These are phyloP conservation scores for Cladophialophora psammophila DNA, from an alignment of 2,329 filamentous ascomycete species.

Conservation along the genomic window DNA sequence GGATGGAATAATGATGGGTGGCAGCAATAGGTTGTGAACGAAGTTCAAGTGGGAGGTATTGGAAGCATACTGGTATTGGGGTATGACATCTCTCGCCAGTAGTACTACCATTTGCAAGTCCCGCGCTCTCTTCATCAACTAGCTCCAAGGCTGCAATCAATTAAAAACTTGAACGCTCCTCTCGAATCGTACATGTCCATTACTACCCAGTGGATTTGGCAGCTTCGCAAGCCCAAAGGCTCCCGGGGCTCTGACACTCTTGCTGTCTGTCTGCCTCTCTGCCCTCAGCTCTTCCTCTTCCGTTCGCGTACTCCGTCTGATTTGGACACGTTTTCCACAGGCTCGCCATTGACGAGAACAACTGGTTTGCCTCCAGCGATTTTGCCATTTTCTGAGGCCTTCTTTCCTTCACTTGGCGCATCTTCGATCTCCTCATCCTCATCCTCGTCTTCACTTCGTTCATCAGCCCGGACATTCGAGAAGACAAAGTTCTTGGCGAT, in stretches of 20 bases:
- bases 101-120: not conserved
- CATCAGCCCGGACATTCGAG: constrained; percentile 47
- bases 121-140: not conserved
- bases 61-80: not conserved
- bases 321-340: constrained; percentile 43
- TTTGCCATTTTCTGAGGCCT: constrained; percentile 18
- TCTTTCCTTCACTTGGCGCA: constrained; percentile 14
- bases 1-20: not conserved
- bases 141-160: not conserved
- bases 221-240: not conserved
- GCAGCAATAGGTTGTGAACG: not conserved
- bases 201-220: not conserved
- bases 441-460: constrained; percentile 56
- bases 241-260: not conserved
- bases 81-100: not conserved
- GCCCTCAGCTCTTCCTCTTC: constrained; percentile 35
- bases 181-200: not conserved
- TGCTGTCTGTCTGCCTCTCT: not conserved
- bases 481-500: constrained; percentile 44
- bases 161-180: not conserved
- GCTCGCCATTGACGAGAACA: constrained; percentile 51
- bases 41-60: too few relatives aligned
- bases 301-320: constrained; percentile 43
- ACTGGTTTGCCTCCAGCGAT: constrained; percentile 32
- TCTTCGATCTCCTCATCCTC: constrained; percentile 47